Evolutionary conservation across 1,139 yeast species (phyloP).

Genomic region (Yamadazyma trypodendri): DNA sequence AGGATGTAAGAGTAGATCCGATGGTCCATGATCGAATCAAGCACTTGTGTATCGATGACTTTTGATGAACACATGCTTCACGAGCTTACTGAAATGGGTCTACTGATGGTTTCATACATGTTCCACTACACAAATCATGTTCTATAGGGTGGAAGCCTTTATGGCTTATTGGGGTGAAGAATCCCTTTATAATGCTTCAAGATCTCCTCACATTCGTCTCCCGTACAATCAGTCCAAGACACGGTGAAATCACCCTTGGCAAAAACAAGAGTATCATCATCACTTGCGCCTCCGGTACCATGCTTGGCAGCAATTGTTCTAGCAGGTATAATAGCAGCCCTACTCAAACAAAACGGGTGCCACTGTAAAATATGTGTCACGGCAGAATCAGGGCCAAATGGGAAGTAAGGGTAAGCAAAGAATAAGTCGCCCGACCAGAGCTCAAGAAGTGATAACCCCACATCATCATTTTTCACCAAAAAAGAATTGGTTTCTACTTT

Average conservation of each 20-base stretch:
- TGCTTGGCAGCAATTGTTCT: constrained; percentile 39
- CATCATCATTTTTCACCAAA: constrained; percentile 60
- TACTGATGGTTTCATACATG: no score
- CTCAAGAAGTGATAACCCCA: constrained; percentile 68
- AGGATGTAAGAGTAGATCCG: constrained; percentile 12
- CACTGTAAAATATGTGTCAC: constrained; percentile 84
- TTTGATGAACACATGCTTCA: constrained; percentile 16
- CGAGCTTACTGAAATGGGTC: no score
- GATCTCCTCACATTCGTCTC: constrained; percentile 49
- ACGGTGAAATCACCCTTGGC: constrained; percentile 64
- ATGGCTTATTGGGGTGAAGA: constrained; percentile 11
- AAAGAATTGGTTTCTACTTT: constrained; percentile 69
- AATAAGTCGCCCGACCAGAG: constrained; percentile 72
- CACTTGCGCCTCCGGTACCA: constrained; percentile 20
- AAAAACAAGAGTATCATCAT: constrained; percentile 44
- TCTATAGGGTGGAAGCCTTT: constrained; percentile 10
- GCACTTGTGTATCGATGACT: constrained; percentile 18
- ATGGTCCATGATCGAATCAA: constrained; percentile 15
- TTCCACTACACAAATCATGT: not conserved
- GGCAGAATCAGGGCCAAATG: constrained; percentile 61
- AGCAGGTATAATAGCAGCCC: constrained; percentile 69
- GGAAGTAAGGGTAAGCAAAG: constrained; percentile 63
- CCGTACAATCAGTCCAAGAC: constrained; percentile 55
- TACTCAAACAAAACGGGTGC: constrained; percentile 81
- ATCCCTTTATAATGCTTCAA: constrained; percentile 35